Evolutionary conservation across 257 asterid species (phyloP), one percentile per base, ranked within the genome.

Genomic region (Nicotiana noctiflora): DNA sequence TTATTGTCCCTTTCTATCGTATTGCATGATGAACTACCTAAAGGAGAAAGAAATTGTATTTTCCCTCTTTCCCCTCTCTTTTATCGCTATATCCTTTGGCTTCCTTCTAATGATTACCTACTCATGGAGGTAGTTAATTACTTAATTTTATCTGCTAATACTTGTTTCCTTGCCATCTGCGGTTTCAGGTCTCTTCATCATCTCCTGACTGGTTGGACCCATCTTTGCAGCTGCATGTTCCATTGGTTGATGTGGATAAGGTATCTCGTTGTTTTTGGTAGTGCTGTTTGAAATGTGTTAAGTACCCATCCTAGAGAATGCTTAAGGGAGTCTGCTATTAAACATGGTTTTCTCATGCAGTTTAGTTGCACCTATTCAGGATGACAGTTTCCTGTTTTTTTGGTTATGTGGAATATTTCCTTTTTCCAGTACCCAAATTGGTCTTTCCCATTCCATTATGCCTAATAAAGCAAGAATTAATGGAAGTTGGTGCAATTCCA

Each of bases 171-270:
- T 65, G 60, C 82, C n/a, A 61, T 81, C 82, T 77, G 85, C 37
- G 61, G 75, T 87, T 89, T 72, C 96, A 95, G 99, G 90, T 84
- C 84, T 85, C 92, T 64, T 82, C 90, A 57, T 89, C 93, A 65
- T 80, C 94, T 34, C 95, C 97, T 79, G 89, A 90, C 84, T 93
- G 97, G 98, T 82, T 93, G 92, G 90, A 92, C 75, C 93, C 97
- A 66, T 89, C 96, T 32, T 66, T 90, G 74, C 98, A 91, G 86
- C 88, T 85, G 84, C 95, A 84, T 64, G 98, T 93, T 74, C 98
- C 99, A 74, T 83, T 95, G 86, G 97, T 85, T 82, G 99, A 95
- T 86, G 97, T 93, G 70, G 99, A 95, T 79, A 95, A 95, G 99
- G 99, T 95, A 75, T 83, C 84, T 82, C 56, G 15, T 79, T 62